These are phyloP conservation scores for Cystoderma amianthinum DNA, from an alignment of 768 basidiomycete species.

Conservation along the genomic window DNA sequence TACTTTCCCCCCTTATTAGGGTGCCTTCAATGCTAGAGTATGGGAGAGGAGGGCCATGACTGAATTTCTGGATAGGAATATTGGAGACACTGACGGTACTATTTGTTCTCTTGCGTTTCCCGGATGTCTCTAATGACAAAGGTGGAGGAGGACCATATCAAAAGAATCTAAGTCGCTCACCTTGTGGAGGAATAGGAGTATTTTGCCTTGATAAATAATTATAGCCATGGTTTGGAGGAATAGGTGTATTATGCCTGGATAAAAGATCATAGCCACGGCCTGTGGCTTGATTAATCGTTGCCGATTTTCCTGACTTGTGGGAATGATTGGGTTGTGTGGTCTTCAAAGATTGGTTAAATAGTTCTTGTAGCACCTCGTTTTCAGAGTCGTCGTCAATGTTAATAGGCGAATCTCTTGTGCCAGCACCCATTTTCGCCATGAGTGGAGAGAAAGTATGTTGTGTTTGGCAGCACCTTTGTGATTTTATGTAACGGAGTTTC, in stretches of 20 bases:
- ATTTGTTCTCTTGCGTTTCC: constrained; percentile 12
- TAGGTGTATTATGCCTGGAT: not conserved
- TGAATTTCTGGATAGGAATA: constrained; percentile 6
- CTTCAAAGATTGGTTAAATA: constrained; percentile 10
- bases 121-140: not conserved
- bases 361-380: constrained; percentile 26
- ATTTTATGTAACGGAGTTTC: not conserved
- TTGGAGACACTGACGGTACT: constrained; percentile 9
- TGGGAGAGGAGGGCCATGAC: constrained; percentile 13
- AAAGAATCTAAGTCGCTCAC: too few relatives aligned
- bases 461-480: not conserved
- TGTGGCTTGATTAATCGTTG: not conserved
- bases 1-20: constrained; percentile 16
- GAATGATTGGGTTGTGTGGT: constrained; percentile 3
- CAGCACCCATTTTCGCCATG: constrained; percentile 16
- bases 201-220: not conserved
- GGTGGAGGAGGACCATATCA: too few relatives aligned
- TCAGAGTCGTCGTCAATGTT: constrained; percentile 34
- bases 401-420: constrained; percentile 28
- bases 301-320: not conserved
- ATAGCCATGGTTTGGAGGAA: not conserved
- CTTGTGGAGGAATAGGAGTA: not conserved
- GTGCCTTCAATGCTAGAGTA: not conserved
- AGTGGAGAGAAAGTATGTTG: constrained; percentile 8
- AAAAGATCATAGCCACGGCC: not conserved